Conservation (phyloP, 345 rosid genomes). For the Corchorus capsularis region DNA sequence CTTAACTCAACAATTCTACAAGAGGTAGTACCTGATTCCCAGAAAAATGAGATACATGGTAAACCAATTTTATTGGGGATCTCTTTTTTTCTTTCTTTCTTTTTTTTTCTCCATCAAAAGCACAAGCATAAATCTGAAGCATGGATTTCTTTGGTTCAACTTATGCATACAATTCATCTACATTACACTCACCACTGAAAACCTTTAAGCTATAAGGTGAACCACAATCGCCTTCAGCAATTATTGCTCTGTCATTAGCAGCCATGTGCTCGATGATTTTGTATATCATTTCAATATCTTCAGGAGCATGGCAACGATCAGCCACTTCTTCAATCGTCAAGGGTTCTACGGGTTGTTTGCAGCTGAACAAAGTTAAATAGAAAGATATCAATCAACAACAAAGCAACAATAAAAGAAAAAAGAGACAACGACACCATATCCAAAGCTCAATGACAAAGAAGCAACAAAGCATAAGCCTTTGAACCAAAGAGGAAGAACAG, state of each 20-base stretch:
- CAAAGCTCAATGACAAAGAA: background rate
- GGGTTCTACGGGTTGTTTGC: slow-evolving; percentile 91
- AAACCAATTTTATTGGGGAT: slow-evolving; percentile 28
- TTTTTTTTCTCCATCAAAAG: no score
- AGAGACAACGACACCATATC: no score
- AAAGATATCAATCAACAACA: background rate
- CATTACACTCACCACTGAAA: slow-evolving; percentile 79
- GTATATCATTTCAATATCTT: slow-evolving; percentile 95
- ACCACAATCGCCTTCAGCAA: slow-evolving; percentile 94
- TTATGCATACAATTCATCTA: slow-evolving; percentile 63
- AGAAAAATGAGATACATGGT: background rate
- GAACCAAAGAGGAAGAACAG: background rate
- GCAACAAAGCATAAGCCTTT: background rate
- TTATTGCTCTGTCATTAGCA: slow-evolving; percentile 85
- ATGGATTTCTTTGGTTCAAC: background rate
- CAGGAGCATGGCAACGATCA: slow-evolving; percentile 85
- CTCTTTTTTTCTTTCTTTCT: slow-evolving; percentile 17
- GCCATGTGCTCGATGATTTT: slow-evolving; percentile 96
- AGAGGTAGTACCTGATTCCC: background rate
- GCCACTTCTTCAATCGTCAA: slow-evolving; percentile 85
- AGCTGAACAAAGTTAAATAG: slow-evolving; percentile 43
- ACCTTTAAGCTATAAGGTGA: slow-evolving; percentile 92
- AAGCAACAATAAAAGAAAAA: background rate
- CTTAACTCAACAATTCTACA: background rate
- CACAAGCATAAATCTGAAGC: slow-evolving; percentile 15